Base-by-base conservation (phyloP, 768 basidiomycete species). In the Kondoa subrosea region DNA sequence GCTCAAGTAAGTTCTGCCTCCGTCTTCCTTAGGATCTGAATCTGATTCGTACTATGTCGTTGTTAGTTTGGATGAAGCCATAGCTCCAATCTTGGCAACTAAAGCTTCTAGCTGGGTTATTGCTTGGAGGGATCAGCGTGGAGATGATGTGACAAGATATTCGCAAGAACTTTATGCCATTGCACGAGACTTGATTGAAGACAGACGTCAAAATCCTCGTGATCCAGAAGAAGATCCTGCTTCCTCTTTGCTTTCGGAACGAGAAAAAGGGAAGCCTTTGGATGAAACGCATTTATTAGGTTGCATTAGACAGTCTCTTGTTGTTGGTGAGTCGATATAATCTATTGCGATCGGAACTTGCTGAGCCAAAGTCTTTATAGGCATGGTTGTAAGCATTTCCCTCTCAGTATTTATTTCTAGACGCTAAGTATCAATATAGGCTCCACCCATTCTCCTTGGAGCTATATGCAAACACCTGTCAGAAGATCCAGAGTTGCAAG, bases 221-320 rank as follows among this genome's bases (percentile, higher is more conserved):
- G 69, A 70, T 40, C 61, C 61, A 0, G 69, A 70, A 60, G 16
- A 40, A 29, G 69, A 70, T 29, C 69, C 69, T 15, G 69, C 67
- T 12, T 63, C 58, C 15, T 70, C 69, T 30, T 29, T 70, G n/a
- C 30, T 70, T 1, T 30, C 25, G 12, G 69, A 70, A 62, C 4
- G n/a, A 57, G 12, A 25, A 8, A 26, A 15, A 0, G 67, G 60
- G 2, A 27, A 70, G 60, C 66, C 57, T 0, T 61, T 70, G 1
- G 12, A 4, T 2, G 69, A 67, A 4, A 60, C 30, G 4, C 34
- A 70, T 34, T n/a, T 70, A 25, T 34, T 70, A 17, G 70, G 69
- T 1, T 31, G 32, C 25, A 17, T 71, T 3, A 33, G 70, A 21
- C 70, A 71, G n/a, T 34, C 32, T 14, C 27, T 71, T 4, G 70